These are phyloP conservation scores for Tetrahymena borealis DNA, from an alignment of 73 alveolate genomes.

Conservation along the genomic window DNA sequence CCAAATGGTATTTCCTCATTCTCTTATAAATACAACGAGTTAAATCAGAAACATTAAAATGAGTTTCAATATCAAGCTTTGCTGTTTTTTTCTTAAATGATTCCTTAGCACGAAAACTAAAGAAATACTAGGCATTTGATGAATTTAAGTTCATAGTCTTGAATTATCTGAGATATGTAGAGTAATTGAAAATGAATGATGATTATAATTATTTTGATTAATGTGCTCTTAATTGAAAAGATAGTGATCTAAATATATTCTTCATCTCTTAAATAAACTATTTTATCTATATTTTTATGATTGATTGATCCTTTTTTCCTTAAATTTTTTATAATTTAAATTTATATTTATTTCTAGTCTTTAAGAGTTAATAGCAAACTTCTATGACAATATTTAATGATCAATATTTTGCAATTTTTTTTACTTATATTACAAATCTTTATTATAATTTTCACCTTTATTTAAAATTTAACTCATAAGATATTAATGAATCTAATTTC, in stretches of 20 bases:
- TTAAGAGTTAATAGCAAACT: too few species aligned
- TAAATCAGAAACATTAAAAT: background rate
- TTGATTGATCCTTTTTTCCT: too few species aligned
- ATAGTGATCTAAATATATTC: background rate
- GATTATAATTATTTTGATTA: background rate
- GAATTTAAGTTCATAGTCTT: background rate
- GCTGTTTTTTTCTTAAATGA: background rate
- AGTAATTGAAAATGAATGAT: background rate
- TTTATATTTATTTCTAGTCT: too few species aligned
- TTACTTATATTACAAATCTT: too few species aligned
- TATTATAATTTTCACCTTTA: background rate
- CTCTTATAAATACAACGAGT: background rate
- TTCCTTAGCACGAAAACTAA: background rate
- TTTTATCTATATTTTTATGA: too few species aligned
- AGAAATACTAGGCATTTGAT: background rate
- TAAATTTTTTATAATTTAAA: too few species aligned
- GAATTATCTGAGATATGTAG: background rate
- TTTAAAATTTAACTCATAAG: background rate
- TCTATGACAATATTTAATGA: too few species aligned
- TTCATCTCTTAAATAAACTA: background rate
- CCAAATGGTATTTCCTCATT: background rate
- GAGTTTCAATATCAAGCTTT: background rate
- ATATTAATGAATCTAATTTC: background rate
- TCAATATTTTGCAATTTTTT: too few species aligned
- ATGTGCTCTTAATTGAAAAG: background rate